Conservation (phyloP, 768 basidiomycete genomes). For the Suillus brevipes region DNA sequence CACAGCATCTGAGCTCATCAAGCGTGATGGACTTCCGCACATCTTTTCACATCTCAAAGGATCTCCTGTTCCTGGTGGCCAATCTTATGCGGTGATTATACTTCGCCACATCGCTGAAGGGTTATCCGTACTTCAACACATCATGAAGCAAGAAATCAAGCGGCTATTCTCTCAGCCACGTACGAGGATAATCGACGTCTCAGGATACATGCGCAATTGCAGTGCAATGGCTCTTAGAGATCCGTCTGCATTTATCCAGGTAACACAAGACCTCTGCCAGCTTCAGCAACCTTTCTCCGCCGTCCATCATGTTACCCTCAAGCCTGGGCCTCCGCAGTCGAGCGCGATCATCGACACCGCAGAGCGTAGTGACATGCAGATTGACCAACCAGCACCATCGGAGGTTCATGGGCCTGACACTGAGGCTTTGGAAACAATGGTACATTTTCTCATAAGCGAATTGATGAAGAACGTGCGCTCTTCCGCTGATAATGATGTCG, state of each 20-base stretch:
- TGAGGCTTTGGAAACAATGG: slow-evolving; percentile 55
- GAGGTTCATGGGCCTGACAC: slow-evolving; percentile 27
- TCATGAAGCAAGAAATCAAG: slow-evolving; percentile 84
- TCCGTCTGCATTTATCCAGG: slow-evolving; percentile 71
- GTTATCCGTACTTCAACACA: slow-evolving; percentile 52
- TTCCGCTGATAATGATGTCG: slow-evolving; percentile 34
- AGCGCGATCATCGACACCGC: slow-evolving; percentile 11
- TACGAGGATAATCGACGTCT: slow-evolving; percentile 65
- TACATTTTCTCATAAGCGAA: slow-evolving; percentile 75
- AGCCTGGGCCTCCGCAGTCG: slow-evolving; percentile 34
- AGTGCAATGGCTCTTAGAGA: slow-evolving; percentile 82
- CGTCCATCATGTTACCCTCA: slow-evolving; percentile 59
- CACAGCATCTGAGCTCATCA: slow-evolving; percentile 66
- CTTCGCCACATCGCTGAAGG: slow-evolving; percentile 94
- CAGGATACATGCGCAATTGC: slow-evolving; percentile 72
- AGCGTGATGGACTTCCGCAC: slow-evolving; percentile 57
- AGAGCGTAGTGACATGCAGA: slow-evolving; percentile 55
- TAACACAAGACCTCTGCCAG: slow-evolving; percentile 68
- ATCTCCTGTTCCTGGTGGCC: slow-evolving; percentile 61
- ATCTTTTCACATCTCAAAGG: slow-evolving; percentile 70
- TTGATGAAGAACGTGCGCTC: slow-evolving; percentile 60
- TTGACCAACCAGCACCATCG: slow-evolving; percentile 40
- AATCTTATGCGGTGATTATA: slow-evolving; percentile 83
- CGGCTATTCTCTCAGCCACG: slow-evolving; percentile 78
- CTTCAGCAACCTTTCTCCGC: slow-evolving; percentile 65